Base-by-base conservation (phyloP, 495 filamentous ascomycete species). In the Aspergillus hancockii region DNA sequence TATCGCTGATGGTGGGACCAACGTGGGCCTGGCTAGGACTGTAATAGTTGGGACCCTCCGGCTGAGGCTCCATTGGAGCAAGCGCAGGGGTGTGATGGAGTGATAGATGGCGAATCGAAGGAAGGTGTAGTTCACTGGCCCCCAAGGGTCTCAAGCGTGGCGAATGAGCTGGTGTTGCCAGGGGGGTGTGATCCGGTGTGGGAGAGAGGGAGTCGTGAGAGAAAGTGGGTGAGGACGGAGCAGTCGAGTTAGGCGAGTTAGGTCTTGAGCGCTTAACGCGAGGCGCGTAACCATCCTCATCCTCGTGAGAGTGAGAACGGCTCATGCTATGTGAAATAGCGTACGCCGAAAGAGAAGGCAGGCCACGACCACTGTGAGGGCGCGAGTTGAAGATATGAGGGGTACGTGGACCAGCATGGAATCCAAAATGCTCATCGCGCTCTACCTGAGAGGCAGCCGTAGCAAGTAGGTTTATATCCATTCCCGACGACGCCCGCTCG, bases 161-260 rank as follows among this genome's bases (percentile, higher is more conserved):
- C 6, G 95, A 98, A 76, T 98, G 94, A 30, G 92, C 92, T 0
- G 94, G 94, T 2, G 94, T 98, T 31, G 93, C 94, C 45, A 98
- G 83, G 8, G 94, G 94, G 14, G 95, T 98, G 79, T 97, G 92
- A 67, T 97, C 94, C 2, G 94, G 95, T 2, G 94, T 98, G 1
- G 94, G 95, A 1, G 95, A 98, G 23, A 91, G 85, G 9, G 93
- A 97, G 77, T 95, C 93, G 74, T 97, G 90, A 7, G 94, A 97
- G 77, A 97, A 98, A 32, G 91, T 97, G n/a, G 94, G 94, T 2
- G 94, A 98, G 28, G 93, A 95, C 28, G 94, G 94, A 21, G 93
- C 93, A 4, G 94, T 98, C 41, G 92, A 97, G 72, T 91, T 88
- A 16, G 94, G 95, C 5, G 95, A 96, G 71, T 90, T 92, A 38